Base-by-base conservation (phyloP, 2,329 filamentous ascomycete species). In the Aspergillus glaucus region DNA sequence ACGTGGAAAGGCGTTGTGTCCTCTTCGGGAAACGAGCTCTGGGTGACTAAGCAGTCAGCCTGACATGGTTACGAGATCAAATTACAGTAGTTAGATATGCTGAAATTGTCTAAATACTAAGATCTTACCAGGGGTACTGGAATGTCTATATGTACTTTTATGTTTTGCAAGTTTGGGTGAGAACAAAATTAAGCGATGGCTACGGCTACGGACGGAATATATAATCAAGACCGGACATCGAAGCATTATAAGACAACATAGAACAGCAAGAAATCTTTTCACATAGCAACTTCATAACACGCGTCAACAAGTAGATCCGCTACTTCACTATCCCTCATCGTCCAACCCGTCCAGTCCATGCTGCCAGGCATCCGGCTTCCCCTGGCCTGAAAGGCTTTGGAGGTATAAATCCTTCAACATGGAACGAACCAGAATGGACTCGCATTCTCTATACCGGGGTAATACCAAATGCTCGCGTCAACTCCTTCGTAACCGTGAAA, bases 281-380 rank as follows among this genome's bases (percentile, higher is more conserved):
- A 56, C 53, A 58, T 53, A 55, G 60, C 58, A 62, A 64, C 61
- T 59, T 65, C 63, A 56, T 64, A 63, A 62, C 58, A 60, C 55
- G 58, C 59, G 58, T 60, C 59, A 58, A 51, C 57, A 22, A 58
- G 56, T 57, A 62, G 54, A 53, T 53, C 57, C 48, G 49, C 54
- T 61, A 61, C 61, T 63, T 58, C 54, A 56, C 54, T 55, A 53
- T 59, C 52, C 58, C 51, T 57, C 54, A 53, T 49, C 26, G 44
- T 50, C 43, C 45, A 54, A 54, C 50, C 54, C 55, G 37, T 50
- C 47, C 50, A 47, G 50, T 48, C 52, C 36, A 47, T 46, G 47
- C 44, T 50, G 44, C 15, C 24, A 26, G 37, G 53, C 42, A 51
- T 37, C 52, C n/a, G 40, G 43, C 36, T 43, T 46, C 42, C 45